Percentiles rank a stretch among this genome's conserved stretches.
These are phyloP conservation scores for Pestalotiopsis sp. DNA, from an alignment of 2,329 filamentous ascomycete genomes.

Conservation along the genomic window DNA sequence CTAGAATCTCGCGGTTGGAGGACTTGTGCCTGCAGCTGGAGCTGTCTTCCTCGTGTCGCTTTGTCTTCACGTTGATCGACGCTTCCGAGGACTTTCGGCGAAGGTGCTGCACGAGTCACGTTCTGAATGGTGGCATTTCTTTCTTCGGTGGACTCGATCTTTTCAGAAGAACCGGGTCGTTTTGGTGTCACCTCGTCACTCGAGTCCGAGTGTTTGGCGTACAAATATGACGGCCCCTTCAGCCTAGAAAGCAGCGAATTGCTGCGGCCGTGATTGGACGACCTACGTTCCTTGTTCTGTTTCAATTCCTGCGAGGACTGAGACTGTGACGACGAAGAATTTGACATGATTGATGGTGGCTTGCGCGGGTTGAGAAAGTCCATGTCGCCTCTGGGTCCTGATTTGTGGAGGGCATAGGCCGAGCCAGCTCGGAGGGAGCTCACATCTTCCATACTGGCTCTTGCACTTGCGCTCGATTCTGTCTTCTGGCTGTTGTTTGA, in stretches of 20 bases:
- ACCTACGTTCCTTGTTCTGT: conserved; percentile 21
- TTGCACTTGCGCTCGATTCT: conserved; percentile 21
- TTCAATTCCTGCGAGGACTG: conserved; percentile 31
- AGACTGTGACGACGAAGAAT: conserved; percentile 30
- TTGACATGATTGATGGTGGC: conserved; percentile 28
- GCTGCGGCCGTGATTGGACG: conserved; percentile 29
- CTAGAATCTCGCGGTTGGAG: conserved; percentile 11
- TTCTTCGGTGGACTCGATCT: conserved; percentile 9
- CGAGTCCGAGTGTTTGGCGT: conserved; percentile 22
- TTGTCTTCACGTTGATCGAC: not conserved
- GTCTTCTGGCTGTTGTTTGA: conserved; percentile 27
- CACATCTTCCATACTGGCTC: conserved; percentile 19
- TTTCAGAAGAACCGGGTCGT: conserved; percentile 21
- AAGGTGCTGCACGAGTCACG: not conserved
- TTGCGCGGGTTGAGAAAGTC: conserved; percentile 25
- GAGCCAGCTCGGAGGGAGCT: conserved; percentile 15
- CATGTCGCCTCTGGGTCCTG: conserved; percentile 18
- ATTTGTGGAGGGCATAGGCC: conserved; percentile 19
- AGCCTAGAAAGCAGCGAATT: conserved; percentile 33
- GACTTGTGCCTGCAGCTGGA: not conserved
- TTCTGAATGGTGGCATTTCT: not conserved
- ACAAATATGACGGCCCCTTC: conserved; percentile 34
- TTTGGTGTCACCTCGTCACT: conserved; percentile 19
- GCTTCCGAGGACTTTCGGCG: not conserved
- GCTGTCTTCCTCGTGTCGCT: conserved; percentile 5